Conservation (phyloP, 2,329 filamentous ascomycete species). For the Aschersonia sp. region DNA sequence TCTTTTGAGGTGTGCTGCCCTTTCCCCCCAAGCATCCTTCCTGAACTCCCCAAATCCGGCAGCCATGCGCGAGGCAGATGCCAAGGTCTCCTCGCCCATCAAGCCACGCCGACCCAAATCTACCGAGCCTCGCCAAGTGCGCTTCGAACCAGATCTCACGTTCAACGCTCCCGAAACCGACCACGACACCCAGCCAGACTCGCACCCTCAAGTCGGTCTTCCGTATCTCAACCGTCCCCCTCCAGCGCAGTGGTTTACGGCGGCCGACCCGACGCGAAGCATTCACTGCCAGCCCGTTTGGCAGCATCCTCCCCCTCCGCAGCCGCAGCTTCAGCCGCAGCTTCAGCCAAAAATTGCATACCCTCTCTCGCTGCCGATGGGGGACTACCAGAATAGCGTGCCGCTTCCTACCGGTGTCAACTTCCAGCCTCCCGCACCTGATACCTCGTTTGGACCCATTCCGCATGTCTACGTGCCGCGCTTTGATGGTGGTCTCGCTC, state of each 20-base stretch:
- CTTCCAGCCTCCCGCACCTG: slow-evolving; percentile 44
- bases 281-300: slow-evolving; percentile 3
- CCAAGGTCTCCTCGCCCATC: slow-evolving; percentile 1
- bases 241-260: slow-evolving; percentile 17
- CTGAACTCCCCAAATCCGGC: not conserved
- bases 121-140: slow-evolving; percentile 18
- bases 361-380: slow-evolving; percentile 12
- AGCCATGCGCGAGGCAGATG: slow-evolving; percentile 14
- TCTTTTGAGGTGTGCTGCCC: too few species aligned
- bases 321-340: slow-evolving; percentile 2
- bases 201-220: slow-evolving; percentile 8
- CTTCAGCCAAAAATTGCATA: not conserved
- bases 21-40: too few species aligned
- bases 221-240: slow-evolving; percentile 8
- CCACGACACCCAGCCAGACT: slow-evolving; percentile 4
- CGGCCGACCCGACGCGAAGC: slow-evolving; percentile 19
- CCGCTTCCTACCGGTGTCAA: slow-evolving; percentile 29
- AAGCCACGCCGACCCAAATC: slow-evolving; percentile 10
- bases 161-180: slow-evolving; percentile 1
- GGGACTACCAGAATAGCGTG: slow-evolving; percentile 26
- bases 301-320: not conserved
- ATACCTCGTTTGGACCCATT: slow-evolving; percentile 40
- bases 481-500: slow-evolving; percentile 22
- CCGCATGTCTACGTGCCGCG: slow-evolving; percentile 41
- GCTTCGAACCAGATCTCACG: slow-evolving; percentile 8